Evolutionary conservation across 768 basidiomycete species (phyloP).

Genomic region (Auricularia auricula-judae): DNA sequence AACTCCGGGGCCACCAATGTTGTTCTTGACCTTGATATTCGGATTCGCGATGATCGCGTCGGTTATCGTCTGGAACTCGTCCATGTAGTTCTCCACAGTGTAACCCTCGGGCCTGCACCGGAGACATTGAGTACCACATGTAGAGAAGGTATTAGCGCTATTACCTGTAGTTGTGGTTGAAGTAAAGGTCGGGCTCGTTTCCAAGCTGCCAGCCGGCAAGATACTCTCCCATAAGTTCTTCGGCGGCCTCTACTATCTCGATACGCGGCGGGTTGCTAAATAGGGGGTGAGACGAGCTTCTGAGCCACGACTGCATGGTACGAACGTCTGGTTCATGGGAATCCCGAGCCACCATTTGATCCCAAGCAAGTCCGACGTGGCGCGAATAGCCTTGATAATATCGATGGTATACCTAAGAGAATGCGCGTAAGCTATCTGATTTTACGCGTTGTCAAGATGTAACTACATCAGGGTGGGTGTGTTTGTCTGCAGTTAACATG

Average conservation of each 20-base stretch:
- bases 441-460: too few species aligned
- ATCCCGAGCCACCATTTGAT: slow-evolving; percentile 13
- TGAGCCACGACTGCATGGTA: not conserved
- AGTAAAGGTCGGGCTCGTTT: not conserved
- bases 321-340: slow-evolving; percentile 18
- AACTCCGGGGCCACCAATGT: slow-evolving; percentile 54
- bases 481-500: slow-evolving; percentile 38
- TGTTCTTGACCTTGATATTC: slow-evolving; percentile 28
- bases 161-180: not conserved
- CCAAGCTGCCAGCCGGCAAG: not conserved
- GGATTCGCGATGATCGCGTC: slow-evolving; percentile 31
- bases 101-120: slow-evolving; percentile 1
- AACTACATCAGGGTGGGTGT: slow-evolving; percentile 50
- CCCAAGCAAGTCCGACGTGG: slow-evolving; percentile 18
- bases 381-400: slow-evolving; percentile 18
- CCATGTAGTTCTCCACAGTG: slow-evolving; percentile 31
- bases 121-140: too few species aligned
- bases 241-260: slow-evolving; percentile 15
- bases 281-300: slow-evolving; percentile 8
- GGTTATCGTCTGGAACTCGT: slow-evolving; percentile 40
- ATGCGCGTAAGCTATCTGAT: not conserved
- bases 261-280: slow-evolving; percentile 27
- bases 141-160: too few species aligned
- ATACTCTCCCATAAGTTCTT: slow-evolving; percentile 8
- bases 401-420: slow-evolving; percentile 17